Evolutionary conservation across 345 rosid species (phyloP), one percentile per base, ranked within the genome.

Genomic region (Garcia nutans): DNA sequence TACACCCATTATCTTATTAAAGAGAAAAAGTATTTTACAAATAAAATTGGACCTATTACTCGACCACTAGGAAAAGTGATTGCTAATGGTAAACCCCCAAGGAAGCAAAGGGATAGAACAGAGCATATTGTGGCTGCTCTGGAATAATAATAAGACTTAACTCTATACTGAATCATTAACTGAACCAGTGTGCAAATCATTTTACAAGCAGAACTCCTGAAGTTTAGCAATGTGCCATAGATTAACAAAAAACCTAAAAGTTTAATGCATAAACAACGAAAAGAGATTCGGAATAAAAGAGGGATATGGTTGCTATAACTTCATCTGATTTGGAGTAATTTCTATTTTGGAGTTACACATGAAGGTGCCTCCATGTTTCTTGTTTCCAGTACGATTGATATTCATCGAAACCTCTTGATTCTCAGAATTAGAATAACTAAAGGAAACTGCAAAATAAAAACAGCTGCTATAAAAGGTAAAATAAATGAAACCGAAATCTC

Each of bases 191-290:
- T 92, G 17, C 97, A 92, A 72, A 96, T 88, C 98, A 96, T 92
- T 80, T 96, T 96, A 76, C 99, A 92, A 42, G 99, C 97, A 26
- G 97, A 91, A 74, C 93, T 96, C 91, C 99, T 96, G 87, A 63
- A 82, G 52, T 70, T 62, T 41, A 68, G 58, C 45, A 24, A 24
- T 62, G 71, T 47, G 60, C 20, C 45, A 42, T 19, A 68, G 65
- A 73, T 50, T 6, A 23, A 19, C 12, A 58, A 52, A 78, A 19
- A 71, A 67, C 31, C 63, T 23, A 0, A 23, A 10, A 26, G 37
- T 55, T 42, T 62, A 10, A 26, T 68, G 44, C 77, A 54, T 55
- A 71, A 15, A 50, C 44, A 28, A 15, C 70, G 68, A 26, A n/a
- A 24, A 54, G 22, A 70, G 63, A 49, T 70, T 58, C 47, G 61